Conservation (phyloP, 306 rosid species). For the Pterocarpus santalinus region DNA sequence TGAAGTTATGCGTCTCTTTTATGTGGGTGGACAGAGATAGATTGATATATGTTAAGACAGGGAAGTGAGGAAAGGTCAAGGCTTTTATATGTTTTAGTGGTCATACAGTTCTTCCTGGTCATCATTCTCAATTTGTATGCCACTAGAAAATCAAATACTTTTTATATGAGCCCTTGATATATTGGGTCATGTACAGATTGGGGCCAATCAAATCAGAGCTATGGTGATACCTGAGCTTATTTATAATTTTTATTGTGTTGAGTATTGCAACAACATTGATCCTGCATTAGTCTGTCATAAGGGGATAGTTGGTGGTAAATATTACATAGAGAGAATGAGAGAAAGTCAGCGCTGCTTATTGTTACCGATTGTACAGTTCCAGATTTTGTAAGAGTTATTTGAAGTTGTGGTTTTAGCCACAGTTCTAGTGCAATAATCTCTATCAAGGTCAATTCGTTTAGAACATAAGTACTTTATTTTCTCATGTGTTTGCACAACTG, state of each 20-base stretch:
- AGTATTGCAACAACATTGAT: conserved; percentile 15
- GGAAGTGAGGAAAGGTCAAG: conserved; percentile 11
- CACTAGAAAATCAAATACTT: neutral
- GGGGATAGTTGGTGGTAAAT: neutral
- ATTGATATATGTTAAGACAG: neutral
- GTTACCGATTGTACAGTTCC: conserved; percentile 9
- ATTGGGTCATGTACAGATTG: neutral
- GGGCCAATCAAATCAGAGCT: conserved; percentile 16
- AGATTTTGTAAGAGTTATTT: conserved; percentile 40
- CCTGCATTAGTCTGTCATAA: conserved; percentile 13
- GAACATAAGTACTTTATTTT: conserved; percentile 35
- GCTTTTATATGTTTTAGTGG: conserved; percentile 1
- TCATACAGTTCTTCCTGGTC: conserved; percentile 7
- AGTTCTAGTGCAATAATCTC: conserved; percentile 35
- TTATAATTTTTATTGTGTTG: neutral
- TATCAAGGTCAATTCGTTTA: conserved; percentile 30
- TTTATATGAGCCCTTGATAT: neutral
- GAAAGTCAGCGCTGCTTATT: conserved; percentile 31
- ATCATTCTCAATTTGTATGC: neutral
- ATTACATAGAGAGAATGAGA: conserved; percentile 20
- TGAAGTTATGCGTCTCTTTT: conserved; percentile 12
- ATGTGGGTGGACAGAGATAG: neutral
- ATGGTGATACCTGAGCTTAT: conserved; percentile 5
- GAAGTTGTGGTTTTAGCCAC: conserved; percentile 24
- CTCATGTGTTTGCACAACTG: conserved; percentile 34